phyloP scores from a whole-genome alignment of 352 stramenopile species.

The Phytophthora rubi region DNA sequence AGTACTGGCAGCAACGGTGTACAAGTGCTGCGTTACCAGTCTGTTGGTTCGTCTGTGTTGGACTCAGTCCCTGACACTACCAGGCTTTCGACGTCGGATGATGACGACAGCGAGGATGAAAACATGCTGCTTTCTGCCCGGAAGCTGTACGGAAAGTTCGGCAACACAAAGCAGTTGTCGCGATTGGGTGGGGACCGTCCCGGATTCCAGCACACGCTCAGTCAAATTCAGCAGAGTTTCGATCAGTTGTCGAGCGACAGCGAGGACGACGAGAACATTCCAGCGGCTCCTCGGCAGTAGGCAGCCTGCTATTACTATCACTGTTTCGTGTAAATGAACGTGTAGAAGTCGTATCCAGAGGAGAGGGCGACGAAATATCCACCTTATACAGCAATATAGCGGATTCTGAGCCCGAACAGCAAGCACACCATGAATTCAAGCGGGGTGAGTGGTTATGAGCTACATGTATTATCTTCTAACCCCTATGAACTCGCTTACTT shows the following conservation, averaged over 20 bases:
- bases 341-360: slow-evolving; percentile 21
- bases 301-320: slow-evolving; percentile 15
- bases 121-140: slow-evolving; percentile 49
- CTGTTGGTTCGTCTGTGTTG: slow-evolving; percentile 41
- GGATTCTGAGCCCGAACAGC: neutral
- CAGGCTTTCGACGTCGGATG: slow-evolving; percentile 20
- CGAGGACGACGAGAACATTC: slow-evolving; percentile 25
- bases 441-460: too few species aligned
- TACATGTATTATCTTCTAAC: too few species aligned
- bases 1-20: slow-evolving; percentile 32
- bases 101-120: slow-evolving; percentile 50
- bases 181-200: slow-evolving; percentile 43
- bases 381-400: neutral
- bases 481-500: neutral
- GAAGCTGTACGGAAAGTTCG: slow-evolving; percentile 48
- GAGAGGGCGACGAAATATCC: neutral
- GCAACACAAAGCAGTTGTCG: slow-evolving; percentile 58
- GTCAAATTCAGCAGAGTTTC: slow-evolving; percentile 66
- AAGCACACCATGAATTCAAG: neutral
- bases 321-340: slow-evolving; percentile 29
- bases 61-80: slow-evolving; percentile 23
- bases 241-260: slow-evolving; percentile 65
- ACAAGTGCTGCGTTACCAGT: slow-evolving; percentile 30
- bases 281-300: slow-evolving; percentile 18
- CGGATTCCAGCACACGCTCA: slow-evolving; percentile 61